Evolutionary conservation across 2,329 filamentous ascomycete genomes (phyloP), one percentile per base, ranked within the genome.

Genomic region (Chrysoporthe austroafricana): DNA sequence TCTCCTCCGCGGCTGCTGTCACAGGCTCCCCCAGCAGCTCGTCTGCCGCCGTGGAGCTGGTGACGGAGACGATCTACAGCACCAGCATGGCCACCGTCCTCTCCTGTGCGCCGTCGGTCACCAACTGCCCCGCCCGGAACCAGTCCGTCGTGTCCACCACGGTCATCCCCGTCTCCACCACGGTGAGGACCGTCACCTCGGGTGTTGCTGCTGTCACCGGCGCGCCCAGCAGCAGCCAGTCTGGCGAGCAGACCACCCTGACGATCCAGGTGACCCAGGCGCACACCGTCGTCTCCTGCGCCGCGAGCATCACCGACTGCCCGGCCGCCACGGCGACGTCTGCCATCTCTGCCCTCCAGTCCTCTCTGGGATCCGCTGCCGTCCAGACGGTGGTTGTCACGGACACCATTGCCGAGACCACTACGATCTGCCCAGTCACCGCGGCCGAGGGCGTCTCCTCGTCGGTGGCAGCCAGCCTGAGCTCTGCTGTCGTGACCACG

Each of bases 201-300:
- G 66, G 58, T 1, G 62, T 62, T 39, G 68, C 65, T 39, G 68
- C 65, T n/a, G 57, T 67, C 43, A 67, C 68, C 13, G 64, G 60
- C 42, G 64, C 65, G 13, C 61, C 65, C 54, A 44, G 32, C 9
- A 34, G 42, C 50, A 63, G 58, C 34, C 58, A 54, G 13, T 18
- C 62, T 2, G 68, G 46, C n/a, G 62, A 65, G 65, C 68, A 69
- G 65, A 69, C 68, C 1, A 69, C 68, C 32, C 32, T 69, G 58
- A 69, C 68, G n/a, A 62, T 69, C 32, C 44, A 59, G 42, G 36
- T 69, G 4, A 69, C 68, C 21, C 68, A 69, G 39, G 62, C 67
- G 7, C 52, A 73, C 71, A 76, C 75, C 48, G 71, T 76, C 70
- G 74, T 75, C 16, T 73, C 72, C 44, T 76, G 75, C 65, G 73